Evolutionary conservation across 2,329 filamentous ascomycete genomes (phyloP).

Genomic region (Aspergillus sp.): DNA sequence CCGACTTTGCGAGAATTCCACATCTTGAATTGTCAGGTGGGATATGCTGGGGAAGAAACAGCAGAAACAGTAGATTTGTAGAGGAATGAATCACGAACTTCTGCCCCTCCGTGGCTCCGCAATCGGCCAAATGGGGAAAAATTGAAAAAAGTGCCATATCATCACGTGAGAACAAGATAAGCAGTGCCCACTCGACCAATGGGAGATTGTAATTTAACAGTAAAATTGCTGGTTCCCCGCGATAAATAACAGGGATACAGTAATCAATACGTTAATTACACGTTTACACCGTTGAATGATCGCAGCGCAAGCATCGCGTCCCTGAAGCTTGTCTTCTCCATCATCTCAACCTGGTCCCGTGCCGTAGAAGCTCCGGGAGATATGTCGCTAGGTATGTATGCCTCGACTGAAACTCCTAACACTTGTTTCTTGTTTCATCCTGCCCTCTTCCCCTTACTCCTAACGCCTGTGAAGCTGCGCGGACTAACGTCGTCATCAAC

Average conservation of each 20-base stretch:
- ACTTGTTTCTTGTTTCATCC: not conserved
- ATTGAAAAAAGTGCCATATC: conserved; percentile 19
- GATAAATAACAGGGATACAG: conserved; percentile 7
- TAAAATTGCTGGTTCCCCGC: conserved; percentile 14
- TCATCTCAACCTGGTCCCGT: conserved; percentile 7
- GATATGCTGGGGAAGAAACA: conserved; percentile 6
- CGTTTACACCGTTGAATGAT: not conserved
- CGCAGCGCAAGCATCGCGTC: not conserved
- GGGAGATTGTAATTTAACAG: not conserved
- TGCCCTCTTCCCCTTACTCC: not conserved
- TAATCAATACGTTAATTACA: not conserved
- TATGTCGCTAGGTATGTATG: conserved; percentile 31
- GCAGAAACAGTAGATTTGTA: conserved; percentile 1
- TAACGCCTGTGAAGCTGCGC: not conserved
- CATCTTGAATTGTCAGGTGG: conserved; percentile 24
- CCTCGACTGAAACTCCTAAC: not conserved
- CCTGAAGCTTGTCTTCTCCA: conserved; percentile 13
- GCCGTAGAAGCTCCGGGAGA: conserved; percentile 12
- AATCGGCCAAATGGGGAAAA: conserved; percentile 10
- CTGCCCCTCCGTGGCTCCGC: conserved; percentile 20
- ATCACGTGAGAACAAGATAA: conserved; percentile 25
- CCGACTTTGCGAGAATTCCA: conserved; percentile 48
- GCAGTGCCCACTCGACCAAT: conserved; percentile 19
- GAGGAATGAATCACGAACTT: conserved; percentile 9
- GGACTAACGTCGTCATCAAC: conserved; percentile 8